Conservation (phyloP, 345 rosid species). For the Dimocarpus longan region DNA sequence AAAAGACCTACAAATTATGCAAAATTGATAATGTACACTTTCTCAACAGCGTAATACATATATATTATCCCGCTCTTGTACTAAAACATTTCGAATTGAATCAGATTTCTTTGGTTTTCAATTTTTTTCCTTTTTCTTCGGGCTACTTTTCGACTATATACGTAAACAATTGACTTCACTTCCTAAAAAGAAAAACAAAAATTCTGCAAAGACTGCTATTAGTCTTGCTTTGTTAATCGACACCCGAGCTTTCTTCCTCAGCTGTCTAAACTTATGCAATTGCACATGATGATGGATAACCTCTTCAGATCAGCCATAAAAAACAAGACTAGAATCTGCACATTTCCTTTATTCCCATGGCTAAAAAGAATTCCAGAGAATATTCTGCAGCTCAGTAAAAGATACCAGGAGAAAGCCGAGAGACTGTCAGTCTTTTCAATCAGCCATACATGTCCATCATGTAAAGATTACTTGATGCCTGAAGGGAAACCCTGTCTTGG, state of each 20-base stretch:
- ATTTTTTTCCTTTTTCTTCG: neutral
- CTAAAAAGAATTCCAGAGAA: conserved; percentile 42
- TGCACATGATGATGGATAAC: conserved; percentile 19
- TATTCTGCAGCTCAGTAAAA: conserved; percentile 25
- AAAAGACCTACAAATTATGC: conserved; percentile 34
- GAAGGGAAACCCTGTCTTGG: conserved; percentile 56
- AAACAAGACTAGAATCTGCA: conserved; percentile 23
- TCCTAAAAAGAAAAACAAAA: conserved; percentile 30
- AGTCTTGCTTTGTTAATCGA: conserved; percentile 39
- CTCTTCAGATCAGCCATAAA: conserved; percentile 28
- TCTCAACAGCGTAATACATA: conserved; percentile 34
- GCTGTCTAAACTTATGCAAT: conserved; percentile 26
- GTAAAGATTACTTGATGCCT: conserved; percentile 39
- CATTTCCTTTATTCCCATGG: conserved; percentile 28
- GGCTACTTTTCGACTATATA: conserved; percentile 48
- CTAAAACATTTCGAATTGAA: conserved; percentile 32
- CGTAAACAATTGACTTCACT: conserved; percentile 55
- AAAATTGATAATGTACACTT: conserved; percentile 81
- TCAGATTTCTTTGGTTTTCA: conserved; percentile 23
- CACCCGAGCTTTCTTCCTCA: conserved; percentile 27
- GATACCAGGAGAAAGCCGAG: conserved; percentile 26
- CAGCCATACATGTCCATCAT: conserved; percentile 12
- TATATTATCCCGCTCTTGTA: conserved; percentile 22
- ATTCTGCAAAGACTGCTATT: conserved; percentile 23
- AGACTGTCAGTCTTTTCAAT: conserved; percentile 23